Base-by-base conservation (phyloP, 768 basidiomycete genomes). In the Kwoniella europaea region DNA sequence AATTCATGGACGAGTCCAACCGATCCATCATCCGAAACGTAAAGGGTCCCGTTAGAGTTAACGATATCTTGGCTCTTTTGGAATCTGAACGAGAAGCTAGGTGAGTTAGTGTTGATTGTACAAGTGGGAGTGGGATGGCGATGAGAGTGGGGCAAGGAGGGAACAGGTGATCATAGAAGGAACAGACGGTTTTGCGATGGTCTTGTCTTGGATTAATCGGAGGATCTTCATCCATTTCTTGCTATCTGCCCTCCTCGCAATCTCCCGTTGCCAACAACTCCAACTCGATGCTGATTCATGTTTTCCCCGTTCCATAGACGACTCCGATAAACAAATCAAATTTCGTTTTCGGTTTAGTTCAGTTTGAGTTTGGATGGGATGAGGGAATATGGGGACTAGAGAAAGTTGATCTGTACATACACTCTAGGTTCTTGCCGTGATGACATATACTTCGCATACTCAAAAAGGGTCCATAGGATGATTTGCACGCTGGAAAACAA, bases 31-130 rank as follows among this genome's bases (percentile, higher is more conserved):
- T 98, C 86, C 92, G 96, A 70, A 99, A 99, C 87, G 96, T 98
- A 77, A 98, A 98, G 86, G 97, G 97, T 0, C 96, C 97, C 71
- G 95, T 98, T 71, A 87, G 93, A 74, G 91, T 94, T 86, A 89
- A 94, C 85, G 97, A 99, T 84, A 97, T 98, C 82, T 88, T 99
- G 72, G 94, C 95, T 77, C 87, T 99, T 76, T 87, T 98, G 82
- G 97, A 99, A 88, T 92, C 91, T 84, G 97, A 99, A 86, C 93
- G 97, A 86, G 97, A 99, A 88, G 97, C 97, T 80, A 93, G 97
- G 97, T 97, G 82, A 80, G 93, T 89, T 35, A 4, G 3, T 35
- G 35, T 35, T 35, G 35, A 35, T 4, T 7, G 35, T 7, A 35
- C 35, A 35, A 35, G 35, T 35, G 35, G 35, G 35, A 35, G 35